phyloP scores from a whole-genome alignment of 371 early-diverging fungal species.

The Apophysomyces trapeziformis region DNA sequence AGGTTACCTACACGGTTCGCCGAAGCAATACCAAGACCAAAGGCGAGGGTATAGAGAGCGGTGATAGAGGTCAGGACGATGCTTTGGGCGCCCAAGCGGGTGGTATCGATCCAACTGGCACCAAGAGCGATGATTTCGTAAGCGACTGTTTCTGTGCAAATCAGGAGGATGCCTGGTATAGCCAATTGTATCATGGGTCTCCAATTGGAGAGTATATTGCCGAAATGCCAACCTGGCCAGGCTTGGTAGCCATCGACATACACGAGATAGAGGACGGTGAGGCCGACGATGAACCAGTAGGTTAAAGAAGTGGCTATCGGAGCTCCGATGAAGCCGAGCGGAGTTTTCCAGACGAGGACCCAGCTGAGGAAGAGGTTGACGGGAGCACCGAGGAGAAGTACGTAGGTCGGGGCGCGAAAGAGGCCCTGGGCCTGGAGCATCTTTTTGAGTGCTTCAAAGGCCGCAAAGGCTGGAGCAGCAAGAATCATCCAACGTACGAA shows the following conservation, averaged over 20 bases:
- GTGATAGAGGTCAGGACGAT: slow-evolving; percentile 75
- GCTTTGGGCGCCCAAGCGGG: slow-evolving; percentile 82
- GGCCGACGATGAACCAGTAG: slow-evolving; percentile 65
- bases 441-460: slow-evolving; percentile 77
- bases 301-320: slow-evolving; percentile 77
- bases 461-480: slow-evolving; percentile 71
- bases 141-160: slow-evolving; percentile 71
- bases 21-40: slow-evolving; percentile 68
- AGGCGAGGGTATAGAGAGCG: slow-evolving; percentile 69
- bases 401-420: slow-evolving; percentile 75
- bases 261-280: slow-evolving; percentile 64
- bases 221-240: slow-evolving; percentile 61
- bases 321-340: slow-evolving; percentile 81
- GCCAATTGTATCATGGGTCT: slow-evolving; percentile 71
- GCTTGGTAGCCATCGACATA: slow-evolving; percentile 67
- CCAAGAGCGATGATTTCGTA: slow-evolving; percentile 67
- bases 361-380: slow-evolving; percentile 75
- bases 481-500: slow-evolving; percentile 72
- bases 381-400: slow-evolving; percentile 68
- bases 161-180: slow-evolving; percentile 69
- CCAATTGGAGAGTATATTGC: slow-evolving; percentile 28
- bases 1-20: slow-evolving; percentile 81
- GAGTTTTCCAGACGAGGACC: slow-evolving; percentile 69
- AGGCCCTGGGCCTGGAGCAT: slow-evolving; percentile 83
- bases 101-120: slow-evolving; percentile 78